Base-by-base conservation (phyloP, 306 rosid species). In the Trifolium fragiferum region DNA sequence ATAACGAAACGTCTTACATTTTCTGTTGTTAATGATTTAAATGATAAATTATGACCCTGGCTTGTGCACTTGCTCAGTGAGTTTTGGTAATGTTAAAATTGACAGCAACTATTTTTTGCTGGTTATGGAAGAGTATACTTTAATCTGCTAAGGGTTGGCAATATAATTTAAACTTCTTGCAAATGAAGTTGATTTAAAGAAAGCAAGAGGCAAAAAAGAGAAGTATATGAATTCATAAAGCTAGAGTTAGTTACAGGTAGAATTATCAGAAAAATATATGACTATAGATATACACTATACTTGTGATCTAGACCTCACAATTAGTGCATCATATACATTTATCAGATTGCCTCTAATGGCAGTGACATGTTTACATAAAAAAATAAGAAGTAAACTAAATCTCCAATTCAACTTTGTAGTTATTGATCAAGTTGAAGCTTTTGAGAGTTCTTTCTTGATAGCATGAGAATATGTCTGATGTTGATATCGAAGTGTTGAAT, bases 391-490 rank as follows among this genome's bases (percentile, higher is more conserved):
- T 12, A 35, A 55, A 58, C 70, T 68, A 57, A 68, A 50, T 49
- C 76, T 67, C 38, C 38, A 37, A 66, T 40, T 21, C 21, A 61
- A 37, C 67, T 80, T 19, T 6, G 16, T 7, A 58, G 64, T 58
- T 14, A 30, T 58, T 18, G 30, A 53, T 82, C 79, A 82, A 59
- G 62, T 72, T 66, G 75, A 67, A 30, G 92, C 83, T 60, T 86
- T 82, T 44, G 97, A 78, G 53, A 83, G 82, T 57, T 88, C 84
- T 80, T 78, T 85, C 84, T 84, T 86, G 64, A 92, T 58, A 2
- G 93, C 91, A 73, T 84, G 88, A 0, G 96, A 87, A 57, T 92
- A 92, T 19, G 97, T 92, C 84, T 85, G 76, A 71, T 90, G 93
- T 77, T 89, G 97, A 84, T 92, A 89, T 32, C 89, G 87, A 81